These are phyloP conservation scores for Rasamsonia emersonii DNA, from an alignment of 2,329 filamentous ascomycete species.

Conservation along the genomic window DNA sequence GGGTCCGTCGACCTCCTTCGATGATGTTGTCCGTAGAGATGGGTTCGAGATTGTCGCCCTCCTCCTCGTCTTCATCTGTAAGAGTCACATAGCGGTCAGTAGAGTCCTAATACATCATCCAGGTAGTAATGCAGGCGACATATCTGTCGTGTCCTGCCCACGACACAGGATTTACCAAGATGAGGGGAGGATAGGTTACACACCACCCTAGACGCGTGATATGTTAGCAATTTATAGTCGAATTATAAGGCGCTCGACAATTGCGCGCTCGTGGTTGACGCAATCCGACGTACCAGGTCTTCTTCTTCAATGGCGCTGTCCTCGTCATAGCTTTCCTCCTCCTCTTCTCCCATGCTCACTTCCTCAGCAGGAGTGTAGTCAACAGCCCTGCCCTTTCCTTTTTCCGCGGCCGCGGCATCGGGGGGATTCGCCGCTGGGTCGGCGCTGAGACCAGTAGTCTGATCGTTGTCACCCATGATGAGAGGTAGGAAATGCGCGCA, in stretches of 20 bases:
- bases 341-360: conserved; percentile 8
- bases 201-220: conserved; percentile 13
- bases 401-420: conserved; percentile 45
- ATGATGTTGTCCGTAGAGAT: conserved; percentile 90
- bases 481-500: no score
- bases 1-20: conserved; percentile 67
- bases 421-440: conserved; percentile 32
- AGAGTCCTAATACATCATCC: not conserved
- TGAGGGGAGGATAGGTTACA: no score
- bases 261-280: not conserved
- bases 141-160: no score
- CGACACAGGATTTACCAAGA: no score
- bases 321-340: conserved; percentile 59
- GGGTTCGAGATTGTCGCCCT: conserved; percentile 72
- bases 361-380: conserved; percentile 32
- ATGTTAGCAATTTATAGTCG: not conserved
- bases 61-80: conserved; percentile 56
- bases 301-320: conserved; percentile 53
- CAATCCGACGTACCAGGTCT: conserved; percentile 24
- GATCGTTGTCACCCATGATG: conserved; percentile 29
- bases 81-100: conserved; percentile 1
- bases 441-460: conserved; percentile 18
- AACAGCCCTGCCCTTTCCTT: conserved; percentile 81
- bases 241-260: not conserved
- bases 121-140: no score